A percentile compares a stretch with the other conserved stretches of the same genome.
Conservation (phyloP, 1,139 yeast genomes). For the Yamadazyma songkhlaensis region DNA sequence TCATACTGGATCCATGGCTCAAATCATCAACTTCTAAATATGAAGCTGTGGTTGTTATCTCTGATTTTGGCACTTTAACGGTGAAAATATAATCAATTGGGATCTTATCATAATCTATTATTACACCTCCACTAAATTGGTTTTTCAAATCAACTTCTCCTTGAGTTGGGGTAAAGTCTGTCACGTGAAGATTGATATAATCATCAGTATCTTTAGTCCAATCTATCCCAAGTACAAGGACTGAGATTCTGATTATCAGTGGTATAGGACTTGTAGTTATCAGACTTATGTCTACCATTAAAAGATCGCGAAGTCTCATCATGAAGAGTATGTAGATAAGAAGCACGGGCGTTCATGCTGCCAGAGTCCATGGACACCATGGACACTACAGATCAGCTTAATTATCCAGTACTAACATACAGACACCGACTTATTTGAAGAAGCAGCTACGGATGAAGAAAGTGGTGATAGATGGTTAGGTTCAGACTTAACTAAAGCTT, state of each 20-base stretch:
- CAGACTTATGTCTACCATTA: no score
- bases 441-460: constrained; percentile 50
- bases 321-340: neutral
- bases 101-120: constrained; percentile 1
- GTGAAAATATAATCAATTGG: constrained; percentile 1
- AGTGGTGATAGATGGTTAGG: constrained; percentile 59
- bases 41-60: neutral
- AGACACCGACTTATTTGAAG: constrained; percentile 36
- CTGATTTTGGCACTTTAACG: neutral
- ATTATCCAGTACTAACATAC: no score
- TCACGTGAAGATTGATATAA: constrained; percentile 1
- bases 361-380: no score
- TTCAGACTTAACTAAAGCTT: constrained; percentile 50
- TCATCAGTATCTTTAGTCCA: neutral
- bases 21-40: neutral
- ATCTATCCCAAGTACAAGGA: neutral
- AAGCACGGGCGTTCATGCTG: no score
- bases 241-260: neutral
- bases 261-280: no score
- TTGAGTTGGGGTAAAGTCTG: constrained; percentile 4
- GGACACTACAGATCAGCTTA: no score
- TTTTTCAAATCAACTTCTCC: neutral
- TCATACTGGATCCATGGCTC: neutral
- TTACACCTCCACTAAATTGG: neutral
- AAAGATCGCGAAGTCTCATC: neutral